Evolutionary conservation across 1,139 yeast species (phyloP).

Genomic region (Diutina sp.): DNA sequence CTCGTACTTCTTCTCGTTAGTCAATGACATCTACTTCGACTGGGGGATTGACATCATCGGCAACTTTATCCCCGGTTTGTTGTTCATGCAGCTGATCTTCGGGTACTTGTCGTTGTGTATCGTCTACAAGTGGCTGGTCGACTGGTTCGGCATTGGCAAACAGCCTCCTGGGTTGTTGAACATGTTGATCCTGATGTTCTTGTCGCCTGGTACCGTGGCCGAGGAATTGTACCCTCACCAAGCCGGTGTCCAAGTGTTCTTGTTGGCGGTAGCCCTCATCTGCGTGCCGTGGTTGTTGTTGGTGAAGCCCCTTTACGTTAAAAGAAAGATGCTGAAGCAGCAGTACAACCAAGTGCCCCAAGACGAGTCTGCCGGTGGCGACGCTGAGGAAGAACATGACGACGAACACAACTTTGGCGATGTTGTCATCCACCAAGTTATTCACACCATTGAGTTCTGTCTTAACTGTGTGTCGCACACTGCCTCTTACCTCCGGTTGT

Average conservation of each 20-base stretch:
- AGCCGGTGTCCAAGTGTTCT: constrained; percentile 58
- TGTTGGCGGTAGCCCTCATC: constrained; percentile 64
- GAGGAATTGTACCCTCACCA: constrained; percentile 81
- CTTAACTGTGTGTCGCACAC: constrained; percentile 96
- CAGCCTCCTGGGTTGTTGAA: constrained; percentile 90
- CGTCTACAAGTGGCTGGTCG: constrained; percentile 87
- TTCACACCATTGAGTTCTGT: constrained; percentile 97
- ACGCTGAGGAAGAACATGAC: constrained; percentile 29
- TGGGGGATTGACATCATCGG: constrained; percentile 81
- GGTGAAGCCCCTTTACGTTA: constrained; percentile 72
- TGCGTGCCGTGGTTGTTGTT: constrained; percentile 94
- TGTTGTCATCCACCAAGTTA: constrained; percentile 92
- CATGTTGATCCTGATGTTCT: constrained; percentile 92
- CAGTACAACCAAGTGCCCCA: constrained; percentile 14
- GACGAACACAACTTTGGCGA: constrained; percentile 72
- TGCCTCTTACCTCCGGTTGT: constrained; percentile 82
- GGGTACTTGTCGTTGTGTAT: constrained; percentile 81
- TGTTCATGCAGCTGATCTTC: constrained; percentile 92
- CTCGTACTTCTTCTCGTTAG: constrained; percentile 74
- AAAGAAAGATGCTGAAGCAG: constrained; percentile 20
- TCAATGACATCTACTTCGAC: constrained; percentile 61
- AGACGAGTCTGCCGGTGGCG: constrained; percentile 15
- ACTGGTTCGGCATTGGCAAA: constrained; percentile 66
- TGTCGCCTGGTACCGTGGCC: constrained; percentile 83
- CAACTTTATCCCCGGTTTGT: constrained; percentile 83